Evolutionary conservation across 306 rosid species (phyloP).

Genomic region (Arachis hypogaea): DNA sequence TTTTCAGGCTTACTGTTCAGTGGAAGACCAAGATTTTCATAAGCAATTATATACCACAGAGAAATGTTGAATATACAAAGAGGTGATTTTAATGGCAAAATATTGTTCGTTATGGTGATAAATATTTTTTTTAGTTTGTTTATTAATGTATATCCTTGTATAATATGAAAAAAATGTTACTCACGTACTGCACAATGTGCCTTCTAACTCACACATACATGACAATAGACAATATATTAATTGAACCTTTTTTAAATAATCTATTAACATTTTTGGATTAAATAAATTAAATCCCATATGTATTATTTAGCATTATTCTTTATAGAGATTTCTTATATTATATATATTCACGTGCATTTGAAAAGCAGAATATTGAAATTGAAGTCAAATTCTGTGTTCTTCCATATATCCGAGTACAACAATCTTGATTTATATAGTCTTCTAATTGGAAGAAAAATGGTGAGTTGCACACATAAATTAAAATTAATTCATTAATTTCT

Average conservation of each 20-base stretch:
- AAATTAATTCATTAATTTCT: neutral
- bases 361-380: constrained; percentile 20
- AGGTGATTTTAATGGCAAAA: constrained; percentile 19
- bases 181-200: no score
- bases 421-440: constrained; percentile 1
- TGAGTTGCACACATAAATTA: neutral
- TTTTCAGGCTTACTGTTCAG: constrained; percentile 29
- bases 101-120: neutral
- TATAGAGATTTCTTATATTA: neutral
- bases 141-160: neutral
- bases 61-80: neutral
- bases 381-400: neutral
- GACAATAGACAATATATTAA: no score
- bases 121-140: neutral
- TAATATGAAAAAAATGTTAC: no score
- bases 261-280: no score
- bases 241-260: no score
- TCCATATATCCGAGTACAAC: neutral
- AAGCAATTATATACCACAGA: neutral
- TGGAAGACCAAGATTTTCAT: constrained; percentile 21
- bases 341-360: neutral
- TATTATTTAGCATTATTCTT: neutral
- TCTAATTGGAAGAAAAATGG: neutral
- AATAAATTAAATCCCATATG: no score
- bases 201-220: no score